phyloP scores from a whole-genome alignment of 306 rosid genomes.

The Canavalia ensiformis region DNA sequence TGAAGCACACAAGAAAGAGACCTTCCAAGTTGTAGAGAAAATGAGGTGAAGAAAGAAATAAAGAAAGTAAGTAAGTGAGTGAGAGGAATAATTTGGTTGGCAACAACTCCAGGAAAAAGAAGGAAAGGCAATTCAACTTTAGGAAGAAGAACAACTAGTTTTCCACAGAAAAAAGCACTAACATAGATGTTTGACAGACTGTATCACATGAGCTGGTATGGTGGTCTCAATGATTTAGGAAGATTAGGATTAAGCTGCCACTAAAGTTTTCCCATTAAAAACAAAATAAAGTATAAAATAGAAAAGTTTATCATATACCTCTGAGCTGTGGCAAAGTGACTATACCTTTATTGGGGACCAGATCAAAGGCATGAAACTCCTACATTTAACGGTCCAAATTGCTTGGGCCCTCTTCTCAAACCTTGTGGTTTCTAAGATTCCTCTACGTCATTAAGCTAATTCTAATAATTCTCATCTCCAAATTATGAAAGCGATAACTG shows the following conservation, averaged over 20 bases:
- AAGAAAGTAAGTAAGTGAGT: constrained; percentile 43
- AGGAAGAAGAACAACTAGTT: constrained; percentile 51
- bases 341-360: constrained; percentile 65
- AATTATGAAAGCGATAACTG: constrained; percentile 18
- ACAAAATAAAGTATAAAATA: constrained; percentile 7
- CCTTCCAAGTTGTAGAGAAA: constrained; percentile 36
- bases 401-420: constrained; percentile 47
- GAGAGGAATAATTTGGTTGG: constrained; percentile 70
- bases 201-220: constrained; percentile 73
- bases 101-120: constrained; percentile 61
- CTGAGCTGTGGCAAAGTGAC: constrained; percentile 62
- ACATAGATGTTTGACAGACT: constrained; percentile 72
- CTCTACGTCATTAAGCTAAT: constrained; percentile 31
- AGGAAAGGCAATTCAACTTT: constrained; percentile 49
- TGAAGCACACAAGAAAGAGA: constrained; percentile 18
- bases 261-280: constrained; percentile 53
- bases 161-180: constrained; percentile 48
- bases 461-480: constrained; percentile 28
- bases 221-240: constrained; percentile 71
- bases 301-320: constrained; percentile 55
- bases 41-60: constrained; percentile 40
- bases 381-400: constrained; percentile 57
- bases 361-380: constrained; percentile 42
- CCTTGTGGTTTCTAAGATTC: constrained; percentile 40
- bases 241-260: constrained; percentile 57